A percentile compares a stretch with the other conserved stretches of the same genome.
Conservation (phyloP, 2,329 filamentous ascomycete genomes). For the Venturia aucupariae region DNA sequence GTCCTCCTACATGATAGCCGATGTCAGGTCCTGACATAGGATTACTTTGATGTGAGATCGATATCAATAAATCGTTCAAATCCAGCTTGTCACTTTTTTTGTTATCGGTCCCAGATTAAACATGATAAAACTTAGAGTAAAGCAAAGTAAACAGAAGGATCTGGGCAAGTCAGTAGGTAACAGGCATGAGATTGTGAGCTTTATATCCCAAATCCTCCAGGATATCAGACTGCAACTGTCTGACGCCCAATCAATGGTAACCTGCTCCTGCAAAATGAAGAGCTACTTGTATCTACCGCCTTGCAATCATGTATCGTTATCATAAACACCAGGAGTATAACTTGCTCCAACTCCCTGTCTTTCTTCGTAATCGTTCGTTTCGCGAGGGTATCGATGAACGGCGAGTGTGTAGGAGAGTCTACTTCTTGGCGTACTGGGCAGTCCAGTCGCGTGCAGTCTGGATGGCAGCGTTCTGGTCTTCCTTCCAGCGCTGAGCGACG, state of each 20-base stretch:
- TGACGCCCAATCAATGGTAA: background rate
- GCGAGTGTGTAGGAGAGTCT: background rate
- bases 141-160: too few relatives aligned
- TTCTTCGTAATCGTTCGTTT: background rate
- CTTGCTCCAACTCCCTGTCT: background rate
- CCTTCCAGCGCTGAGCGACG: constrained; percentile 96
- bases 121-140: background rate
- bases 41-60: background rate
- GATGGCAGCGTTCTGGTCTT: constrained; percentile 87
- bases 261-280: background rate
- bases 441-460: constrained; percentile 92
- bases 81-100: background rate
- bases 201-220: background rate
- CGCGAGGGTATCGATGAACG: background rate
- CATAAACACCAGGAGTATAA: background rate
- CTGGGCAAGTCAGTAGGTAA: background rate
- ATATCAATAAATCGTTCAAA: background rate
- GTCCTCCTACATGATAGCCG: background rate
- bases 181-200: background rate
- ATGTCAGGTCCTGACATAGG: background rate
- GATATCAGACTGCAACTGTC: background rate
- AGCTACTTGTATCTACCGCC: background rate
- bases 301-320: constrained; percentile 6
- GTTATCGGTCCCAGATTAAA: background rate
- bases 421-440: constrained; percentile 58